Conservation (phyloP, 768 basidiomycete species). For the Grammothele lineata region DNA sequence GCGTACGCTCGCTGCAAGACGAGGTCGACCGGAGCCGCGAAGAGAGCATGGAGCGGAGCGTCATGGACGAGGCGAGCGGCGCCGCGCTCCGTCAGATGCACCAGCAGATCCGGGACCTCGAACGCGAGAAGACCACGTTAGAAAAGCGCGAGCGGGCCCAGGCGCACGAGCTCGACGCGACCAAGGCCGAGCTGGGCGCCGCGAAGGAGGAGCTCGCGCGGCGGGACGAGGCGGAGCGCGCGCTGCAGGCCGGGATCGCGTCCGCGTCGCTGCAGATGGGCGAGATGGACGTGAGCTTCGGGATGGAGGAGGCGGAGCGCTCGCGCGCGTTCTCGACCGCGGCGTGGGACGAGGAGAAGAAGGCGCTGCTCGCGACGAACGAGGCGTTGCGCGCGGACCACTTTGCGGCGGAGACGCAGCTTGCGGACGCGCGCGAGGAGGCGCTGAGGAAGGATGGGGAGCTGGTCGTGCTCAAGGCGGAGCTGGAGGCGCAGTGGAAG, state of each 20-base stretch:
- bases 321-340: constrained; percentile 32
- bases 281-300: constrained; percentile 33
- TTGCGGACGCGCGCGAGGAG: constrained; percentile 34
- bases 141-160: constrained; percentile 26
- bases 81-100: constrained; percentile 80
- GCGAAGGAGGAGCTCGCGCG: constrained; percentile 42
- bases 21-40: constrained; percentile 83
- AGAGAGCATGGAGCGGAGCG: constrained; percentile 73
- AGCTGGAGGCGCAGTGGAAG: constrained; percentile 71
- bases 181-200: constrained; percentile 40
- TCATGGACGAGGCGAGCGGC: constrained; percentile 81
- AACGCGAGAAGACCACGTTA: constrained; percentile 55
- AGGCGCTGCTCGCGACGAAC: constrained; percentile 38
- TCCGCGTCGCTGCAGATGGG: constrained; percentile 61
- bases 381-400: constrained; percentile 44
- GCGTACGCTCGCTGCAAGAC: constrained; percentile 69
- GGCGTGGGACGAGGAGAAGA: constrained; percentile 49
- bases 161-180: constrained; percentile 40
- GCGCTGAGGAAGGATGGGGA: constrained; percentile 27
- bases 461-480: constrained; percentile 43
- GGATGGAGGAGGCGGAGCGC: constrained; percentile 33
- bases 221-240: constrained; percentile 50
- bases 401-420: constrained; percentile 36
- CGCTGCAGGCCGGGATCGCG: constrained; percentile 48
- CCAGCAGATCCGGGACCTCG: constrained; percentile 70